Base-by-base conservation (phyloP, 768 basidiomycete species). In the Pisolithus microcarpus region DNA sequence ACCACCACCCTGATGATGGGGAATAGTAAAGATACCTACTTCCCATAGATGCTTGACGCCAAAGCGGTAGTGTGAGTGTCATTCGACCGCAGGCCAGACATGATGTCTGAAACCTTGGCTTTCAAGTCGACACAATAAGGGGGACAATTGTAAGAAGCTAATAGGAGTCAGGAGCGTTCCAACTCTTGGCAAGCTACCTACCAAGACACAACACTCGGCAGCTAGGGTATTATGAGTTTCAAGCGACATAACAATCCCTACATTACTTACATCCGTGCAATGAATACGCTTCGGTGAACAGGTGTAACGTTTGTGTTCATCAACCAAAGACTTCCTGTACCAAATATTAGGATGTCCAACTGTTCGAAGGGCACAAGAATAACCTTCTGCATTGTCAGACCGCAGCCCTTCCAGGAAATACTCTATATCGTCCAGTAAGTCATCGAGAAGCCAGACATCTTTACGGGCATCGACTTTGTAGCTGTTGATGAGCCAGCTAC, bases 141-240 rank as follows among this genome's bases (percentile, higher is more conserved):
- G 8, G 37, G 37, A 16, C 63, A 50, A 38, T 76, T 75, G 52
- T 70, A 66, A 3, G 61, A 72, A 48, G 71, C 70, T 71, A 18
- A 39, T 6, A 28, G 23, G 39, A 38, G 45, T n/a, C 8, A 34
- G 36, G 13, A 7, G 21, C 21, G 48, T 34, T 18, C 18, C n/a
- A 4, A 21, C 21, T 38, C 31, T 51, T 26, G 16, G 30, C 16
- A 42, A 37, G 38, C n/a, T 7, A 71, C 76, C 44, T 59, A 81
- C 81, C 54, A 30, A 81, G 58, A 50, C 73, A 75, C 7, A 81
- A 55, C 8, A 70, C 66, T 53, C 71, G 66, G 55, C 76, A 80
- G 18, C 80, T 81, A 38, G 34, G 19, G 30, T 49, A 43, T 6
- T 34, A 13, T n/a, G 6, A 6, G 21, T 31, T 19, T 40, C 34